A percentile compares a stretch with the other conserved stretches of the same genome.
Evolutionary conservation across 441 rosid genomes (phyloP).

Genomic region (Theobroma grandiflorum): DNA sequence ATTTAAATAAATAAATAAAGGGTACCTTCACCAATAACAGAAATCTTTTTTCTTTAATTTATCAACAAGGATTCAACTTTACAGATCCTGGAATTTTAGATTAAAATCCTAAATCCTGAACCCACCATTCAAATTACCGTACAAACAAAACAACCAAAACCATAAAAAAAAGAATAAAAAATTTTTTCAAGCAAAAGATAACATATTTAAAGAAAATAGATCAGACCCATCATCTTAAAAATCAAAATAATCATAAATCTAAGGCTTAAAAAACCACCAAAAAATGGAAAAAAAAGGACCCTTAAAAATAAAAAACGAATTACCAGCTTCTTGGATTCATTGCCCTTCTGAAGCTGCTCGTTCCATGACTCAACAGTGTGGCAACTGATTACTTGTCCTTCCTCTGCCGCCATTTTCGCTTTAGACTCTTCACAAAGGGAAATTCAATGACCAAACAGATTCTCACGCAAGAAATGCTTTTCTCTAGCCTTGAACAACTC

Average conservation of each 20-base stretch:
- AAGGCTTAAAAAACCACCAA: neutral
- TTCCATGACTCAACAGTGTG: constrained; percentile 75
- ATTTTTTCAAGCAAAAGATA: neutral
- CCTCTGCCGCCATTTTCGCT: constrained; percentile 71
- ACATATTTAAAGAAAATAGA: neutral
- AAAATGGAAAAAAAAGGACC: neutral
- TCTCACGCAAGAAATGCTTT: constrained; percentile 6
- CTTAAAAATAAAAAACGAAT: neutral
- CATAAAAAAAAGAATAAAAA: no score
- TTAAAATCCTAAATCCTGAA: constrained; percentile 3
- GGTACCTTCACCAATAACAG: neutral
- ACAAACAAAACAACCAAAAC: neutral
- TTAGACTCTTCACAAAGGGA: neutral
- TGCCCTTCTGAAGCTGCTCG: constrained; percentile 65
- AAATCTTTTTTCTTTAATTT: neutral
- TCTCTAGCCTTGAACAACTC: neutral
- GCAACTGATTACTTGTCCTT: constrained; percentile 78
- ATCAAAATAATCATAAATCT: neutral
- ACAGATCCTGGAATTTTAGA: neutral
- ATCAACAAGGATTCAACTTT: neutral
- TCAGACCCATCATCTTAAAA: constrained; percentile 21
- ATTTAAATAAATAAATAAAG: neutral
- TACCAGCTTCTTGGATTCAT: constrained; percentile 77
- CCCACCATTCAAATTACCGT: neutral
- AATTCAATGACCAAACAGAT: neutral